Evolutionary conservation across 768 basidiomycete species (phyloP).

Genomic region (Lanmaoa pseudosensibilis): DNA sequence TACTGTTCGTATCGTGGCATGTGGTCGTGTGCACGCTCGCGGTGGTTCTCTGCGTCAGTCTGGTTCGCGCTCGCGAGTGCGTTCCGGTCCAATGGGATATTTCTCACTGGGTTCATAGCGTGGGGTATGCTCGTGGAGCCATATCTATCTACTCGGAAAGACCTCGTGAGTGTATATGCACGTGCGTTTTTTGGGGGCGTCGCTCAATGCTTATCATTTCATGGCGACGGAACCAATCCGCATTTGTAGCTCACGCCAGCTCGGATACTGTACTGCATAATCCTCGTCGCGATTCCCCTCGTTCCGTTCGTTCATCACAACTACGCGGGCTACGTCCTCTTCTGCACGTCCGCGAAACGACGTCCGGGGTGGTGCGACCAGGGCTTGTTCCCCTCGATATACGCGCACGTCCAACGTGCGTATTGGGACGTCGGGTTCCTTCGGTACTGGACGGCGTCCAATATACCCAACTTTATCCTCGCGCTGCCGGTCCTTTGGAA

Average conservation of each 20-base stretch:
- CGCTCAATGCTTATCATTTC: not conserved
- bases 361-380: constrained; percentile 62
- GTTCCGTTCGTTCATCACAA: constrained; percentile 76
- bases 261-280: constrained; percentile 36
- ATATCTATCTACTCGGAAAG: constrained; percentile 40
- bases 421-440: constrained; percentile 91
- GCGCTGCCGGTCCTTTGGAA: constrained; percentile 66
- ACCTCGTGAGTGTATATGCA: constrained; percentile 18
- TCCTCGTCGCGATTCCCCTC: constrained; percentile 49
- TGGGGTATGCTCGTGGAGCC: constrained; percentile 71
- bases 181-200: not conserved
- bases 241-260: constrained; percentile 36
- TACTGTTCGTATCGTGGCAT: constrained; percentile 64
- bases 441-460: constrained; percentile 78
- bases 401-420: constrained; percentile 73
- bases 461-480: constrained; percentile 88
- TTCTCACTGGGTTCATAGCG: constrained; percentile 73
- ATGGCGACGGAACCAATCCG: not conserved
- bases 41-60: constrained; percentile 57
- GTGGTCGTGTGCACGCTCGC: constrained; percentile 32
- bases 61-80: constrained; percentile 61
- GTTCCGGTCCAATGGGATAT: constrained; percentile 78
- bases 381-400: constrained; percentile 62
- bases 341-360: constrained; percentile 48
- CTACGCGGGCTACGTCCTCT: constrained; percentile 57